These are phyloP conservation scores for Tricladium varicosporioides DNA, from an alignment of 2,329 filamentous ascomycete genomes.

Conservation along the genomic window DNA sequence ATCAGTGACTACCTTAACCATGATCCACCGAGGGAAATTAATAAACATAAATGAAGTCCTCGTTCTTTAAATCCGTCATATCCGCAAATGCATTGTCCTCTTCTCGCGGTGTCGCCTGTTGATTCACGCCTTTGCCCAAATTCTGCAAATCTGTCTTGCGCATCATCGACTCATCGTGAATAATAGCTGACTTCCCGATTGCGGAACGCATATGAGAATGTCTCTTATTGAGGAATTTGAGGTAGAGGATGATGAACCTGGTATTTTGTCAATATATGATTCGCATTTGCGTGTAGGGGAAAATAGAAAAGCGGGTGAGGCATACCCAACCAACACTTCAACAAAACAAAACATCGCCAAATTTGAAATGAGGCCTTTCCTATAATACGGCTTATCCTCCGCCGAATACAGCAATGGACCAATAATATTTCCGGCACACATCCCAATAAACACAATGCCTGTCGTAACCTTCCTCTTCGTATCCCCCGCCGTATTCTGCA, in stretches of 20 bases:
- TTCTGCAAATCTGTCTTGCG: conserved; percentile 21
- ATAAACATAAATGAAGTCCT: conserved; percentile 59
- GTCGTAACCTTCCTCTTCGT: conserved; percentile 68
- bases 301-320: conserved; percentile 11
- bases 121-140: conserved; percentile 1
- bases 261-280: not conserved
- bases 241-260: conserved; percentile 41
- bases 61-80: conserved; percentile 57
- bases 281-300: too few species aligned
- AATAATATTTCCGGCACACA: conserved; percentile 64
- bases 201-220: conserved; percentile 54
- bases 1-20: too few species aligned
- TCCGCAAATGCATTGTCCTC: conserved; percentile 55
- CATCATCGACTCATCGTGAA: conserved; percentile 59
- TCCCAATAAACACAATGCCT: conserved; percentile 61
- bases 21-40: not conserved
- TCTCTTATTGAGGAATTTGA: conserved; percentile 50
- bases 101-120: conserved; percentile 1
- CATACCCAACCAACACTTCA: conserved; percentile 43
- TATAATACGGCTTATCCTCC: conserved; percentile 56
- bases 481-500: conserved; percentile 64
- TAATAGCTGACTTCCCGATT: conserved; percentile 55
- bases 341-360: conserved; percentile 13
- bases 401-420: conserved; percentile 63
- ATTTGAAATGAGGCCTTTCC: conserved; percentile 8